Evolutionary conservation across 371 early-diverging fungal species (phyloP), one percentile per base, ranked within the genome.

Genomic region (Mortierella sp.): DNA sequence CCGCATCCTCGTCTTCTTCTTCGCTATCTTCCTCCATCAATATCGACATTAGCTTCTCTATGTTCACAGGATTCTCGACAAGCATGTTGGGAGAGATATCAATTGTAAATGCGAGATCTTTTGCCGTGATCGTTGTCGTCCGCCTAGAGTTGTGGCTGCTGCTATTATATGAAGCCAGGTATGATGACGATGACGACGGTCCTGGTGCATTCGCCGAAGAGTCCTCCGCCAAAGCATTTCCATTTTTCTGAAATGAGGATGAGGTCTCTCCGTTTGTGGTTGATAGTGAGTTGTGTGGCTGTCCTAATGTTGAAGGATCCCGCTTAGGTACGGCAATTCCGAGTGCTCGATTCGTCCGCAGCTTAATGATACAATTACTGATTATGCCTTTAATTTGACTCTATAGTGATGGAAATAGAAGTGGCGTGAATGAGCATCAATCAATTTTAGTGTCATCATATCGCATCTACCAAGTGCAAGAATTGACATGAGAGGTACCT

Each of bases 381-480:
- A 93, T 87, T 1, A 93, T 88, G 66, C 89, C 91, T 70, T 93
- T 93, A 68, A 94, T 86, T 62, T 94, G 93, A 70, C 89, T 89
- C 89, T 90, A 7, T 10, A 10, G 45, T 9, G 10, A 43, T 57
- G 21, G 66, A 15, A 4, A 33, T 58, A 22, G 9, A 57, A 57
- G 21, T 57, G 57, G 36, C 36, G 36, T 6, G 45, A 43, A 10
- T 43, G 33, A 33, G 16, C 4, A 19, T 32, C 38, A 15, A 43
- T 10, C 16, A 16, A 43, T 16, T 13, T 43, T 13, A 10, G 45
- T 36, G 16, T 10, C 16, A 43, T 43, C 45, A 43, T 43, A 43
- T 43, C 45, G 10, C 16, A 16, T 13, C 10, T 43, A 43, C 45
- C 45, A 50, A 1, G 58, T 53, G 1, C 33, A 4, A 61, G 6